Conservation (phyloP, 2,329 filamentous ascomycete species). For the Alternaria sp. region DNA sequence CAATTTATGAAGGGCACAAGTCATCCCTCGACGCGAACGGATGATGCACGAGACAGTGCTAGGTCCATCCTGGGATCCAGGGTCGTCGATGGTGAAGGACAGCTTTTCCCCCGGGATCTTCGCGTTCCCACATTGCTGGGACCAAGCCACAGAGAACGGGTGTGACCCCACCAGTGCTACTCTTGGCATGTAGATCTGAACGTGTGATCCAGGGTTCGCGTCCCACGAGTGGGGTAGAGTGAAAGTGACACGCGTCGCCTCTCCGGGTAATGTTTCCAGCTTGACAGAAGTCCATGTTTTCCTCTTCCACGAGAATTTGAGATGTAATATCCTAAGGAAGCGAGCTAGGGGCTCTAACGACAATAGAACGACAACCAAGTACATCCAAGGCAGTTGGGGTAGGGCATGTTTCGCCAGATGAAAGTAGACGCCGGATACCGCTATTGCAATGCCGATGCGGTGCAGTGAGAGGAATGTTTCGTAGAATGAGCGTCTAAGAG, state of each 20-base stretch:
- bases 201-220: slow-evolving; percentile 74
- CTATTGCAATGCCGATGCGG: slow-evolving; percentile 65
- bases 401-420: slow-evolving; percentile 62
- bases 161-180: slow-evolving; percentile 74
- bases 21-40: slow-evolving; percentile 84
- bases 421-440: slow-evolving; percentile 68
- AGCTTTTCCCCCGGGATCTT: slow-evolving; percentile 8
- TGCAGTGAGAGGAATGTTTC: slow-evolving; percentile 76
- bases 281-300: slow-evolving; percentile 59
- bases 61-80: slow-evolving; percentile 52
- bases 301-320: slow-evolving; percentile 67
- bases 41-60: slow-evolving; percentile 70
- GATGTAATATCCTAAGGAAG: slow-evolving; percentile 64
- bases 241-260: slow-evolving; percentile 73
- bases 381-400: slow-evolving; percentile 66
- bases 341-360: slow-evolving; percentile 64
- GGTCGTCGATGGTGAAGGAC: slow-evolving; percentile 46
- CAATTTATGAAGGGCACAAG: slow-evolving; percentile 74
- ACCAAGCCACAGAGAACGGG: slow-evolving; percentile 79
- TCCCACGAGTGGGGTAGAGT: slow-evolving; percentile 73
- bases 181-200: slow-evolving; percentile 75
- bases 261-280: slow-evolving; percentile 74
- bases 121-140: slow-evolving; percentile 58
- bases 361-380: slow-evolving; percentile 68
- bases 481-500: slow-evolving; percentile 77